Evolutionary conservation across 108 stramenopile genomes (phyloP), one percentile per base, ranked within the genome.

Genomic region (Thalassiosira profunda): DNA sequence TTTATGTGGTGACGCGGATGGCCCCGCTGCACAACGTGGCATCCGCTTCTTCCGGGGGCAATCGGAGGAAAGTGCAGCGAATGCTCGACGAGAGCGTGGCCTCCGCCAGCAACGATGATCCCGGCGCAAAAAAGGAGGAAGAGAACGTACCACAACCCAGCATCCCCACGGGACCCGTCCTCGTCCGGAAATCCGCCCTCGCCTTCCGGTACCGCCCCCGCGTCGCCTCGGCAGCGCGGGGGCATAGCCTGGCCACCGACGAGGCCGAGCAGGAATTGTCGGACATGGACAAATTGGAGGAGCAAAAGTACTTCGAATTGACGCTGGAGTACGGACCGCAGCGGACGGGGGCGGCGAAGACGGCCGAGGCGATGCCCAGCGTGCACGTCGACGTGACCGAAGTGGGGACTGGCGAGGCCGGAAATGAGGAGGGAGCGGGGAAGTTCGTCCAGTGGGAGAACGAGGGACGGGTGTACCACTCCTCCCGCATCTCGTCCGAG

Each of bases 251-350:
- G 31, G 15, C 42, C 49, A 41, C 70, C 11, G 30, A 54, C 2
- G 21, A 23, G 17, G n/a, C 23, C 5, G 5, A 4, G 15, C 2
- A 25, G 7, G 54, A 71, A 25, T n/a, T 6, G 15, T 70, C 83
- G 10, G 33, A 2, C 4, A 6, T 34, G 15, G 51, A 67, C n/a
- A 17, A 46, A 26, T 18, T 15, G 25, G 41, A 55, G 35, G 47
- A 57, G 43, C 64, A 52, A 48, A 77, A 77, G 48, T 77, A 77
- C 44, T 78, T 89, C 47, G 88, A 89, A 56, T 41, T 94, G 8
- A 94, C 90, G 5, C 61, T 95, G 23, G 93, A 95, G 61, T 95
- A 92, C 55, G 93, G 93, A 10, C 93, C 93, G 5, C 75, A 80
- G 59, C 80, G 93, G 18, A 33, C 80, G 11, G 93, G 90, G 1